Base-by-base conservation (phyloP, 768 basidiomycete species). In the Pisolithus tinctorius region DNA sequence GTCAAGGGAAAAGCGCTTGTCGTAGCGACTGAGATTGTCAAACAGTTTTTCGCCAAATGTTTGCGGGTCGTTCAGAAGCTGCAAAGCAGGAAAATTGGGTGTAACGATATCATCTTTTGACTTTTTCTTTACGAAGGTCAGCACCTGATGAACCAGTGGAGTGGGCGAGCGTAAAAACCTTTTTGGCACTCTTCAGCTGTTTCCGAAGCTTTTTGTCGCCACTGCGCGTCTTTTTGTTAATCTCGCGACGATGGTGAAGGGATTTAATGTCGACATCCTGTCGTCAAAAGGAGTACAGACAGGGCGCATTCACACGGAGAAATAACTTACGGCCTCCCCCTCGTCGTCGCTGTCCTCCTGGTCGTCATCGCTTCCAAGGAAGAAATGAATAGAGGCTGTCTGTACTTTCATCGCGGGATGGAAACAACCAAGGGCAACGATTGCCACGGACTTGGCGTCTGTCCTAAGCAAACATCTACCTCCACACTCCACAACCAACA, bases 401-500 rank as follows among this genome's bases (percentile, higher is more conserved):
- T 97, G 94, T 0, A 98, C 96, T 69, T 98, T 98, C 48, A 84
- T 76, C 38, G 86, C 80, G 23, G 96, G 93, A 66, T 99, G 95
- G 64, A 93, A 89, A 67, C 93, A 95, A 6, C 91, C 95, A 38
- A 91, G 74, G 0, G 91, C 82, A 57, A 95, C 78, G 63, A 99
- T 94, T 6, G 94, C 83, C 13, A 98, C 93, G 1, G 93, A 80
- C 71, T 97, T 97, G 3, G 84, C 79, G 63, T 97, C 95, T 47
- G 80, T 83, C 92, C 88, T 90, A 56, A 14, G 38, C 29, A 46
- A 36, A 11, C 14, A 27, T 47, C 17, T 26, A 10, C 36, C 31
- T 25, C 6, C 9, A 40, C 13, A 43, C 31, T 4, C 34, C 5
- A 40, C 16, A 20, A 11, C 1, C 42, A 48, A 16, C 26, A 23